Conservation (phyloP, 1,139 yeast genomes). For the Candida sp. region DNA sequence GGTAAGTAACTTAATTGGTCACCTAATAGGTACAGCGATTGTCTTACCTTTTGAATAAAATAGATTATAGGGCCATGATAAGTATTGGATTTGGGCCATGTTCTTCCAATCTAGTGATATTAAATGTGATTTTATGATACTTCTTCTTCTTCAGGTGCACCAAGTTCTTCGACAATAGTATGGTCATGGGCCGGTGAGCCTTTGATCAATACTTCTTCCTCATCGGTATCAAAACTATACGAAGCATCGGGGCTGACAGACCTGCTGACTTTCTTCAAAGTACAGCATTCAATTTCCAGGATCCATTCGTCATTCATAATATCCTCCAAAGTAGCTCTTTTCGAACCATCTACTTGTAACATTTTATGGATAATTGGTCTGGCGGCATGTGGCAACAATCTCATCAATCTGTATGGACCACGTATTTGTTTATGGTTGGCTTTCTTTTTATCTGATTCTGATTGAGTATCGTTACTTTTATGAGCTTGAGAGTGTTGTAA, state of each 20-base stretch:
- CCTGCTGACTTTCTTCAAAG: slow-evolving; percentile 24
- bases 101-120: too few relatives aligned
- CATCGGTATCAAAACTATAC: slow-evolving; percentile 34
- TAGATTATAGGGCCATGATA: too few relatives aligned
- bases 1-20: too few relatives aligned
- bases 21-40: too few relatives aligned
- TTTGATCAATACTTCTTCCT: slow-evolving; percentile 32
- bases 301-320: slow-evolving; percentile 74
- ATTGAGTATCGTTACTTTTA: slow-evolving; percentile 8
- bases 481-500: slow-evolving; percentile 11
- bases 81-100: too few relatives aligned
- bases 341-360: slow-evolving; percentile 64
- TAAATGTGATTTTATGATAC: too few relatives aligned
- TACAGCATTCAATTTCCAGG: slow-evolving; percentile 49
- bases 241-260: slow-evolving; percentile 21
- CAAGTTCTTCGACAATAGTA: slow-evolving; percentile 24
- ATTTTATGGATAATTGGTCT: slow-evolving; percentile 74
- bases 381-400: slow-evolving; percentile 83
- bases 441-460: slow-evolving; percentile 21
- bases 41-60: too few relatives aligned
- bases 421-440: slow-evolving; percentile 43
- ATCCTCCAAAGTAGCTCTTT: slow-evolving; percentile 69
- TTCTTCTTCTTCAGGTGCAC: too few relatives aligned
- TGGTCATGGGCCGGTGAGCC: slow-evolving; percentile 43
- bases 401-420: slow-evolving; percentile 88